Evolutionary conservation across 768 basidiomycete genomes (phyloP).

Genomic region (Kwoniella europaea): DNA sequence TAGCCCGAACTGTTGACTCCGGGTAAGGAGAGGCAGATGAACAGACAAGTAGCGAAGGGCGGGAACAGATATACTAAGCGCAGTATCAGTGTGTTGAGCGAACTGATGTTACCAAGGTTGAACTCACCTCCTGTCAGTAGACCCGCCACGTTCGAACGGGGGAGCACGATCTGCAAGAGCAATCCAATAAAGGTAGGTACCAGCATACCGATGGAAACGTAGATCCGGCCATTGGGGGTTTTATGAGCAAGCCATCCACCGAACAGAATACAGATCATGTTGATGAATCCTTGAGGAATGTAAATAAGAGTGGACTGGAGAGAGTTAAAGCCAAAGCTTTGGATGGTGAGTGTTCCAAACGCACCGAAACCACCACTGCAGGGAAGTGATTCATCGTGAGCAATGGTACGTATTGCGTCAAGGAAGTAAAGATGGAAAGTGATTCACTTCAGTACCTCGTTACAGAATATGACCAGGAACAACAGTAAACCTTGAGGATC

Average conservation of each 20-base stretch:
- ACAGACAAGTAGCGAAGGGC: slow-evolving; percentile 8
- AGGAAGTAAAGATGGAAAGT: too few species aligned
- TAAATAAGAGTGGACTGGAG: slow-evolving; percentile 7
- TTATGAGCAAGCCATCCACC: slow-evolving; percentile 12
- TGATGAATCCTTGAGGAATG: slow-evolving; percentile 14
- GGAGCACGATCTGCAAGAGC: slow-evolving; percentile 7
- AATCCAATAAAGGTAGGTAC: slow-evolving; percentile 11
- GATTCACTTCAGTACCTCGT: slow-evolving; percentile 6
- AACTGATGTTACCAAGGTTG: background rate
- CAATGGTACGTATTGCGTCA: background rate
- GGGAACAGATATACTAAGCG: slow-evolving; percentile 10
- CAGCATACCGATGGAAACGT: slow-evolving; percentile 6
- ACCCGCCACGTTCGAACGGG: slow-evolving; percentile 9
- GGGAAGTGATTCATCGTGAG: too few species aligned
- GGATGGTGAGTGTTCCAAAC: slow-evolving; percentile 7
- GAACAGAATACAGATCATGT: slow-evolving; percentile 5
- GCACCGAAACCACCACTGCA: slow-evolving; percentile 11
- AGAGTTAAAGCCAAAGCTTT: slow-evolving; percentile 5
- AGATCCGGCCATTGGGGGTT: slow-evolving; percentile 4
- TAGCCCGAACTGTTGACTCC: slow-evolving; percentile 8
- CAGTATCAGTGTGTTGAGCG: background rate
- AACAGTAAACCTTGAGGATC: slow-evolving; percentile 3
- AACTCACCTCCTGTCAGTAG: slow-evolving; percentile 4
- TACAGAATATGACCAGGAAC: slow-evolving; percentile 5
- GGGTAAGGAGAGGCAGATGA: slow-evolving; percentile 8